Base-by-base conservation (phyloP, 2,329 filamentous ascomycete genomes). In the Penicillium concentricum region DNA sequence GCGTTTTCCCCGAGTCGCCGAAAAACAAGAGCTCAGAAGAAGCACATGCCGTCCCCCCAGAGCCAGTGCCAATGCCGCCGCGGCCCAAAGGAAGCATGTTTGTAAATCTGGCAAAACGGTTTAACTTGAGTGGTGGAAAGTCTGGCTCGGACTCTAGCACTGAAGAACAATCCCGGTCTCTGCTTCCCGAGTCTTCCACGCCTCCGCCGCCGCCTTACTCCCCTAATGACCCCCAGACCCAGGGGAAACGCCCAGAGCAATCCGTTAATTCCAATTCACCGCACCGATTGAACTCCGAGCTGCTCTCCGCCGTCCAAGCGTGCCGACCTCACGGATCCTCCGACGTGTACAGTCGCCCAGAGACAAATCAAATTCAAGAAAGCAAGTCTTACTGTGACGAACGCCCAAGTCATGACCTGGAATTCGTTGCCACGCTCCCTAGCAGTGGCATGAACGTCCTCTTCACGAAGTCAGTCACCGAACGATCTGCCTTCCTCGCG, bases 321-420 rank as follows among this genome's bases (percentile, higher is more conserved):
- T 91, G 90, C 22, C 85, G 91, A 37, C 81, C 91, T 1, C 87
- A 92, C 72, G 88, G 90, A 61, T 91, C 90, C 1, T 82, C 85
- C 16, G 78, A 80, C 12, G 76, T 96, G n/a, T 93, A 90, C 75
- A 86, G 84, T 4, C 84, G 85, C 22, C 91, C 91, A 0, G 78
- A 84, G 51, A 87, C 89, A 35, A 87, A 85, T 59, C 78, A 87
- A 49, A 87, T 96, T 63, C 89, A 89, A 69, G 92, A 96, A 72
- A 89, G 91, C 64, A 84, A 87, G 38, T 89, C 89, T 0, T 96
- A 96, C 76, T 97, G 92, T 72, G 92, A 97, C 76, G 83, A 85
- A 63, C 87, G 80, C 24, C 85, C 89, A 2, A 86, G 85, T 1
- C 85, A 92, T 56, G 87, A 96, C 72, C 84, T 96, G 12, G 79